Percentiles rank a stretch among this genome's conserved stretches.
These are phyloP conservation scores for Waitea zeae DNA, from an alignment of 1,284 basidiomycete genomes.

Conservation along the genomic window DNA sequence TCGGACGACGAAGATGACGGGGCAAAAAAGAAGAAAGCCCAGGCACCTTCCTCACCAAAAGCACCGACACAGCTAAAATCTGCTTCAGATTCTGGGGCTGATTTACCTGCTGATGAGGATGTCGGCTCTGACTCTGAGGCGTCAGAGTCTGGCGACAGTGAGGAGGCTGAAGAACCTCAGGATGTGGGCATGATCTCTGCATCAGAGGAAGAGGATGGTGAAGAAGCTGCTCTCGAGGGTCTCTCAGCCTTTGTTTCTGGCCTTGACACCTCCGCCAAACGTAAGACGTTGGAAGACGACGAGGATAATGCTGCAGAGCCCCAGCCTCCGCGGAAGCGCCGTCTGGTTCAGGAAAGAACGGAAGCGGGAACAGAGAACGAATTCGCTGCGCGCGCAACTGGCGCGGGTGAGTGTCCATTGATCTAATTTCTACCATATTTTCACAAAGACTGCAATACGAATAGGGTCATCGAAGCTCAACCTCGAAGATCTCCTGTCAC, in stretches of 20 bases:
- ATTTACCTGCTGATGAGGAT: slow-evolving; percentile 9
- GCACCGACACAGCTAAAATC: no score
- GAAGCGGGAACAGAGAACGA: slow-evolving; percentile 65
- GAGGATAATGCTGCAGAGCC: slow-evolving; percentile 14
- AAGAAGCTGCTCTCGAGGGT: slow-evolving; percentile 36
- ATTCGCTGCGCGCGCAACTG: slow-evolving; percentile 44
- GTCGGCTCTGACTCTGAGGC: slow-evolving; percentile 10
- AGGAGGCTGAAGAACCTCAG: slow-evolving; percentile 15
- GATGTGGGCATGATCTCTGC: slow-evolving; percentile 16
- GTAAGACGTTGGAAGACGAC: slow-evolving; percentile 36
- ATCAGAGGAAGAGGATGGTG: slow-evolving; percentile 26
- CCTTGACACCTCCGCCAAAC: slow-evolving; percentile 58
- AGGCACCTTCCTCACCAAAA: neutral
- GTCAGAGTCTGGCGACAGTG: slow-evolving; percentile 16
- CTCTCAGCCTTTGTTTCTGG: slow-evolving; percentile 56
- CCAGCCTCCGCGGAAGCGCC: slow-evolving; percentile 30
- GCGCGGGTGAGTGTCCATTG: slow-evolving; percentile 32
- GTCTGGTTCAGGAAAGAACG: slow-evolving; percentile 50
- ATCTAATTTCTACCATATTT: neutral
- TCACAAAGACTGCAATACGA: slow-evolving; percentile 4
- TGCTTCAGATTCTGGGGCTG: slow-evolving; percentile 4
- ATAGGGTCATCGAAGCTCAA: slow-evolving; percentile 35
- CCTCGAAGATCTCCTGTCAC: slow-evolving; percentile 61
- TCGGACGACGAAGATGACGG: slow-evolving; percentile 9
- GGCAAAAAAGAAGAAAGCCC: slow-evolving; percentile 5